These are phyloP conservation scores for Claviceps digitariae DNA, from an alignment of 2,329 filamentous ascomycete species.

Conservation along the genomic window DNA sequence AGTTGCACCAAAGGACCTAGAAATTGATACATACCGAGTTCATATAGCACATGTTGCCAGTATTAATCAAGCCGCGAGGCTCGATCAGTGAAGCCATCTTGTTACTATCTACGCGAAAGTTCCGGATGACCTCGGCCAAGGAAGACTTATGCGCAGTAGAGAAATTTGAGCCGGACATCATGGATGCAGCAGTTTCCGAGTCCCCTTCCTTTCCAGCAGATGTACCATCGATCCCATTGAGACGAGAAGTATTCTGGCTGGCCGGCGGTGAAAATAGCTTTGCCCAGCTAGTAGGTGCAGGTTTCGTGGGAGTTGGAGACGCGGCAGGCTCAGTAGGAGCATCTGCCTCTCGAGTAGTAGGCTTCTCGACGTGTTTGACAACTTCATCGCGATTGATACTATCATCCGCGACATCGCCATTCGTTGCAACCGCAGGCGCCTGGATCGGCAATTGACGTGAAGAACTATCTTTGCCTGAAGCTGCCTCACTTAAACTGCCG, in stretches of 20 bases:
- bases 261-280: conserved; percentile 24
- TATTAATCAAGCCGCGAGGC: conserved; percentile 87
- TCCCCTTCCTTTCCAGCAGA: conserved; percentile 14
- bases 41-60: conserved; percentile 99
- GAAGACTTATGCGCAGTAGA: conserved; percentile 38
- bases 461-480: not conserved
- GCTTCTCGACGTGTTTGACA: conserved; percentile 14
- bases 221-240: conserved; percentile 15
- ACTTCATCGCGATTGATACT: conserved; percentile 5
- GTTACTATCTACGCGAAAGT: conserved; percentile 53
- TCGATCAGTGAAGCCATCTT: conserved; percentile 71
- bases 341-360: conserved; percentile 8
- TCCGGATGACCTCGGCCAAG: conserved; percentile 62
- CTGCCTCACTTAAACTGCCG: not conserved
- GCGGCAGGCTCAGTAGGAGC: conserved; percentile 7
- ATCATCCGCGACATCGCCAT: not conserved
- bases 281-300: conserved; percentile 26
- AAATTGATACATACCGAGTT: conserved; percentile 67
- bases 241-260: conserved; percentile 8
- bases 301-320: conserved; percentile 13
- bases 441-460: not conserved
- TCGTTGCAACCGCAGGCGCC: not conserved
- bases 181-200: conserved; percentile 5
- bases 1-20: not conserved
- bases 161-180: conserved; percentile 20